These are phyloP conservation scores for Colletotrichum tropicicola DNA, from an alignment of 2,329 filamentous ascomycete genomes.

Conservation along the genomic window DNA sequence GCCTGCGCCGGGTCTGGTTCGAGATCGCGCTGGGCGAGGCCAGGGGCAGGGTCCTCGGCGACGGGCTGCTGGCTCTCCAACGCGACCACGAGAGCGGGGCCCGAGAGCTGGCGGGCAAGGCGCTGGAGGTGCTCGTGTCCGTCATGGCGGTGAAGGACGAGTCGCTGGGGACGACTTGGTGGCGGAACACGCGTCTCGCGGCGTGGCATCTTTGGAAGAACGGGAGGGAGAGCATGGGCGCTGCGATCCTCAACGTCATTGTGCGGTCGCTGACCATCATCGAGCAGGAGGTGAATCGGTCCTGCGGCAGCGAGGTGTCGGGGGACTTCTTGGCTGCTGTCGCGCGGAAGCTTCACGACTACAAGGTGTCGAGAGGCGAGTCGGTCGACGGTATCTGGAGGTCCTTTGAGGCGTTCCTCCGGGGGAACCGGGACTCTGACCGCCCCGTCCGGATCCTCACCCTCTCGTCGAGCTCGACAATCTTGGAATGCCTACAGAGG, in stretches of 20 bases:
- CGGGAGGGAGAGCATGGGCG: slow-evolving; percentile 72
- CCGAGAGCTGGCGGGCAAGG: slow-evolving; percentile 63
- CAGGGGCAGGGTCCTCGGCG: slow-evolving; percentile 54
- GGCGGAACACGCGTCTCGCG: slow-evolving; percentile 61
- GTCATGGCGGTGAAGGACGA: slow-evolving; percentile 43
- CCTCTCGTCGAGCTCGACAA: slow-evolving; percentile 70
- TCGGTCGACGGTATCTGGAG: slow-evolving; percentile 42
- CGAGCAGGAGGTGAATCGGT: slow-evolving; percentile 39
- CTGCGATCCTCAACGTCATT: slow-evolving; percentile 62
- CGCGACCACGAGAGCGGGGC: slow-evolving; percentile 68
- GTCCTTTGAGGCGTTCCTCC: slow-evolving; percentile 46
- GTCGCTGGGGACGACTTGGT: slow-evolving; percentile 57
- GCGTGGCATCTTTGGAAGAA: slow-evolving; percentile 74
- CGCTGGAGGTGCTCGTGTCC: slow-evolving; percentile 58
- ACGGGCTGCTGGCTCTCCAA: slow-evolving; percentile 58
- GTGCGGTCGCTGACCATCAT: slow-evolving; percentile 54
- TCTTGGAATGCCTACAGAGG: slow-evolving; percentile 57
- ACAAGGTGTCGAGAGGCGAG: slow-evolving; percentile 33
- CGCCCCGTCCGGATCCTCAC: slow-evolving; percentile 61
- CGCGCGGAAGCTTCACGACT: slow-evolving; percentile 27
- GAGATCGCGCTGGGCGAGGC: slow-evolving; percentile 57
- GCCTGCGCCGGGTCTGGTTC: slow-evolving; percentile 67
- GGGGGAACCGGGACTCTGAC: slow-evolving; percentile 31
- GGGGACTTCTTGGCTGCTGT: slow-evolving; percentile 25
- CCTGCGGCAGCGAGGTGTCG: slow-evolving; percentile 31